Conservation (phyloP, 306 rosid species). For the Datisca glomerata region DNA sequence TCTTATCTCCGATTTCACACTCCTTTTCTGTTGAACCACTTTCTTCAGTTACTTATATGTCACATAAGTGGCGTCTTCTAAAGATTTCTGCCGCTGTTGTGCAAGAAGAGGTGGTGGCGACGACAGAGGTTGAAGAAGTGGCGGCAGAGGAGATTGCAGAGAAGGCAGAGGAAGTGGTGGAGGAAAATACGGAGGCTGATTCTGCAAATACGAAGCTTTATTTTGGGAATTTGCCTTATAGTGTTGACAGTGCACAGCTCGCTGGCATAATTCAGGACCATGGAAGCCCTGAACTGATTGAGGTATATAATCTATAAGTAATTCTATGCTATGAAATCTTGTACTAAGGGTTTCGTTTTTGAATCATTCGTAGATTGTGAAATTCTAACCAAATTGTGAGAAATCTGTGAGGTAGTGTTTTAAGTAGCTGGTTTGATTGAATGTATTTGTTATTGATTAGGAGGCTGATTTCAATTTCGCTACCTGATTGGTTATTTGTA, state of each 20-base stretch:
- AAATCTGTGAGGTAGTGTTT: no score
- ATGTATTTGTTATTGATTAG: neutral
- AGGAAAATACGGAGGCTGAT: constrained; percentile 26
- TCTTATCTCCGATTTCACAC: constrained; percentile 19
- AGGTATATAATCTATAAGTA: constrained; percentile 31
- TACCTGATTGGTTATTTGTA: no score
- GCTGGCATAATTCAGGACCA: constrained; percentile 76
- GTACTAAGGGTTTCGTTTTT: no score
- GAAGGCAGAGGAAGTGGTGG: constrained; percentile 16
- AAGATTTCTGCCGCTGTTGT: constrained; percentile 47
- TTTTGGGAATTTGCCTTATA: constrained; percentile 89
- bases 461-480: neutral
- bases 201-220: constrained; percentile 62
- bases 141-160: constrained; percentile 7
- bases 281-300: constrained; percentile 74
- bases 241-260: constrained; percentile 91
- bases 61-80: constrained; percentile 27
- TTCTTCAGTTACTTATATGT: constrained; percentile 12
- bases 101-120: constrained; percentile 39
- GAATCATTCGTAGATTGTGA: no score
- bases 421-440: no score
- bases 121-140: constrained; percentile 23
- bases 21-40: constrained; percentile 22
- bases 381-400: no score
- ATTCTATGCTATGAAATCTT: no score